phyloP scores from a whole-genome alignment of 2,329 filamentous ascomycete genomes.

The Diplodia seriata region DNA sequence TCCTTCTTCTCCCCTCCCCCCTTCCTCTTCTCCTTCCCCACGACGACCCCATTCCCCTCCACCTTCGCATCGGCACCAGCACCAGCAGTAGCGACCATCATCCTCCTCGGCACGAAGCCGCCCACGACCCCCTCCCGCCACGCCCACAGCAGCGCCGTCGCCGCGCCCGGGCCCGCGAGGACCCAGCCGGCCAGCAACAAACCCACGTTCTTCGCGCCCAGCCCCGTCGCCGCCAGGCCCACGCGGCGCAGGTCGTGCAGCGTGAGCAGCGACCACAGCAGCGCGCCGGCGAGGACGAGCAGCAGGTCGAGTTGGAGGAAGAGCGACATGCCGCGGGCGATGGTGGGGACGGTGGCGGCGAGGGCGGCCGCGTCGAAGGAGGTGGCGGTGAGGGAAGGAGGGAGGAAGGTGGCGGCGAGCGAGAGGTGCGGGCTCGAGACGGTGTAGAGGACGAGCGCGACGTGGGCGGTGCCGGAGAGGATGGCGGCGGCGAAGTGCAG shows the following conservation, averaged over 20 bases:
- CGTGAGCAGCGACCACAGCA: constrained; percentile 6
- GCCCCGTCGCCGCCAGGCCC: neutral
- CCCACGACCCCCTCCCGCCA: neutral
- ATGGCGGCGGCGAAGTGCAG: neutral
- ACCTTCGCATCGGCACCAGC: too few relatives aligned
- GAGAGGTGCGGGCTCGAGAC: neutral
- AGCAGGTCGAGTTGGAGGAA: constrained; percentile 28
- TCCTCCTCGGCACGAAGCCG: neutral
- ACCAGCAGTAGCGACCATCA: neutral
- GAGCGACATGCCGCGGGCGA: neutral
- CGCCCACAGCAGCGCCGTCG: constrained; percentile 11
- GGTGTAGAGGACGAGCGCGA: neutral
- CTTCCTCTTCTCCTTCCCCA: neutral
- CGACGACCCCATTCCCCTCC: neutral
- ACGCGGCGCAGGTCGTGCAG: constrained; percentile 23
- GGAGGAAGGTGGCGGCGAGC: neutral
- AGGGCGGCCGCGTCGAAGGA: neutral
- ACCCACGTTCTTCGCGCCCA: fast-evolving
- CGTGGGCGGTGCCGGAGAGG: neutral
- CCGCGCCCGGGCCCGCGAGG: constrained; percentile 1
- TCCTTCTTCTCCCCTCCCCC: neutral
- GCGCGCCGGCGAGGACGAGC: neutral
- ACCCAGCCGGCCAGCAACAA: neutral
- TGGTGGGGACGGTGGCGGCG: neutral
- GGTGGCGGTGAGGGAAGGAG: neutral